Base-by-base conservation (phyloP, 1,139 yeast genomes). In the Debaryomyces subglobosus region DNA sequence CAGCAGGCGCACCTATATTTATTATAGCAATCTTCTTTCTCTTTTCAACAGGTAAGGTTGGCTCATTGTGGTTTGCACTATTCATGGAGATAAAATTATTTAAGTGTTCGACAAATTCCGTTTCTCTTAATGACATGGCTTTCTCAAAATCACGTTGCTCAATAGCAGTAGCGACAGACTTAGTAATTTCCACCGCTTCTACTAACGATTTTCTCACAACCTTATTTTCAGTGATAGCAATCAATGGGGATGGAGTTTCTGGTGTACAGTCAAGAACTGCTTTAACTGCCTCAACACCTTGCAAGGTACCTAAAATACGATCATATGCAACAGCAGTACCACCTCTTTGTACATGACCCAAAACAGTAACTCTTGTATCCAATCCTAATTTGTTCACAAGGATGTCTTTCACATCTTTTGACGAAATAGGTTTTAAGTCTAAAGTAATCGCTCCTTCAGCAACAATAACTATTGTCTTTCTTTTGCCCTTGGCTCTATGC, bases 311-410 rank as follows among this genome's bases (percentile, higher is more conserved):
- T 61, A 87, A 68, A 61, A 82, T 70, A 63, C 95, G 74, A 65
- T 87, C 95, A 56, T 79, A 86, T 1, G 92, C 91, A 46, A 86
- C 92, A 9, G 95, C 94, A 39, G 89, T 80, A 59, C 95, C 95
- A 69, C 95, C 95, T 70, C 95, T 78, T 71, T 87, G 95, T 39
- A 87, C 95, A 61, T 87, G 95, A 42, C 95, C 95, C 62, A 87
- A 74, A 12, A 86, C 85, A 40, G 95, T 87, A 56, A 86, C 82
- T 68, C 92, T 79, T 5, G 95, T 87, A 65, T 87, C 95, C 49
- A 87, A 72, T 12, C 90, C 90, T 52, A 87, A 69, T 46, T 62
- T 61, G 30, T 84, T 85, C 15, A 86, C 88, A 55, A 87, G 72
- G 7, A 82, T 91, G 43, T 83, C 79, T 61, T 84, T 84, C 40